phyloP scores from a whole-genome alignment of 805 yeast species.

The Barnettozyma botsteinii region DNA sequence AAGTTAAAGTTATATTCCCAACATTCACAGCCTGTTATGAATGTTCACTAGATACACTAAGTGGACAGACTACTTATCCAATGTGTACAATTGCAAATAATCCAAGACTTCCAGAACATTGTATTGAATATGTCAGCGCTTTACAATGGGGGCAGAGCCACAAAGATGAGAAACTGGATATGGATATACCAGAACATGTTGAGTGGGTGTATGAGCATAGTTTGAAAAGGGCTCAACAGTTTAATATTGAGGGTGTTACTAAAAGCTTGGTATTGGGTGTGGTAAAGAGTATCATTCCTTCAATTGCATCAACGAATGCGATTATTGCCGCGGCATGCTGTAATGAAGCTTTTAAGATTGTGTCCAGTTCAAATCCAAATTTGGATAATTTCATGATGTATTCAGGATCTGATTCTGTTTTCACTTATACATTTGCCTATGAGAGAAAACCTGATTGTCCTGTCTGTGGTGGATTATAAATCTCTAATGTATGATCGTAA shows the following conservation, averaged over 20 bases:
- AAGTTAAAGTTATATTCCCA: constrained; percentile 81
- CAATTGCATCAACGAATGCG: constrained; percentile 92
- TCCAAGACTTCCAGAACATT: constrained; percentile 92
- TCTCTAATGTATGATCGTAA: background rate
- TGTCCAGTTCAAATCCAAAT: constrained; percentile 62
- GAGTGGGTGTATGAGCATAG: constrained; percentile 57
- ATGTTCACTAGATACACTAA: constrained; percentile 75
- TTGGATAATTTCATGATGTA: constrained; percentile 80
- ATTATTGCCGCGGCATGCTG: constrained; percentile 85
- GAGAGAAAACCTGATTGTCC: constrained; percentile 59
- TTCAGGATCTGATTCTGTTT: constrained; percentile 75
- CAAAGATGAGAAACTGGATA: constrained; percentile 48
- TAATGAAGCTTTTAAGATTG: constrained; percentile 76
- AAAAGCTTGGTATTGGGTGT: constrained; percentile 73
- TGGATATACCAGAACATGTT: constrained; percentile 63
- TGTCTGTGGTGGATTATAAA: constrained; percentile 56
- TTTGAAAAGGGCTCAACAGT: constrained; percentile 50
- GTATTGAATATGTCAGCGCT: constrained; percentile 84
- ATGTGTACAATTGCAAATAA: constrained; percentile 92
- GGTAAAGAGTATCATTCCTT: constrained; percentile 87
- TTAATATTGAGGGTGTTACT: constrained; percentile 68
- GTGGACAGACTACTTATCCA: constrained; percentile 62
- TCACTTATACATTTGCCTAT: constrained; percentile 65
- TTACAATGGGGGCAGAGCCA: constrained; percentile 62
- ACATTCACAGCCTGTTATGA: constrained; percentile 87